Conservation (phyloP, 1,139 yeast genomes). For the Protomyces arabidopsidicola region DNA sequence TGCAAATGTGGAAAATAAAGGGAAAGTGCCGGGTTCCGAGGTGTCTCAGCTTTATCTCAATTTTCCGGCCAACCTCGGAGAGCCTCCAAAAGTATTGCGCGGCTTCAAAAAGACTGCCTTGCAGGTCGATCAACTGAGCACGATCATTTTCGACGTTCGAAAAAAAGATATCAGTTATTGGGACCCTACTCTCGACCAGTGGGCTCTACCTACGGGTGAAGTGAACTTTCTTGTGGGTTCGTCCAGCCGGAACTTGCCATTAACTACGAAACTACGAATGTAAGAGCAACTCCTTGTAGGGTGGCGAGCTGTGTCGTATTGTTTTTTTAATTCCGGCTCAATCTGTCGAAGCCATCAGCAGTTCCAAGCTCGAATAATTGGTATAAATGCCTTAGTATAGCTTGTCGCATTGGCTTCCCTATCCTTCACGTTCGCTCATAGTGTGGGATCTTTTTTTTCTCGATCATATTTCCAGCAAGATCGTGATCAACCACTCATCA, state of each 20-base stretch:
- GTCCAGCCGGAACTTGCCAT: constrained; percentile 48
- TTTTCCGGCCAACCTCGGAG: constrained; percentile 45
- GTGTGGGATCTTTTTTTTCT: no score
- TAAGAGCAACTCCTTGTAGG: no score
- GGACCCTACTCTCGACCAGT: constrained; percentile 55
- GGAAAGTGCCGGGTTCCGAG: constrained; percentile 46
- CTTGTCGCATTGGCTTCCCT: no score
- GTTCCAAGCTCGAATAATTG: no score
- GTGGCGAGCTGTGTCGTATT: no score
- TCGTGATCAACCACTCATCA: no score
- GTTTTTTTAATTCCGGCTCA: no score
- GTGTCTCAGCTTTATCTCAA: constrained; percentile 48
- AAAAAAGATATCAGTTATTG: constrained; percentile 57
- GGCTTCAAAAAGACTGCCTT: constrained; percentile 57
- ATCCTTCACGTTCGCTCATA: no score
- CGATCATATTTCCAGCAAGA: no score
- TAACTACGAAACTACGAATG: neutral
- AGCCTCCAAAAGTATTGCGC: constrained; percentile 48
- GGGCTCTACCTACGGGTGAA: constrained; percentile 58
- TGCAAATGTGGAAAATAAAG: constrained; percentile 48
- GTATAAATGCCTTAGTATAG: no score
- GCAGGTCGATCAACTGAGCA: constrained; percentile 45
- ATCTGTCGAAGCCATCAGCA: no score
- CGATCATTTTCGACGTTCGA: constrained; percentile 47
- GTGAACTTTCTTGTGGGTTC: constrained; percentile 54